Evolutionary conservation across 1,284 basidiomycete species (phyloP).

Genomic region (Tilletia caries): DNA sequence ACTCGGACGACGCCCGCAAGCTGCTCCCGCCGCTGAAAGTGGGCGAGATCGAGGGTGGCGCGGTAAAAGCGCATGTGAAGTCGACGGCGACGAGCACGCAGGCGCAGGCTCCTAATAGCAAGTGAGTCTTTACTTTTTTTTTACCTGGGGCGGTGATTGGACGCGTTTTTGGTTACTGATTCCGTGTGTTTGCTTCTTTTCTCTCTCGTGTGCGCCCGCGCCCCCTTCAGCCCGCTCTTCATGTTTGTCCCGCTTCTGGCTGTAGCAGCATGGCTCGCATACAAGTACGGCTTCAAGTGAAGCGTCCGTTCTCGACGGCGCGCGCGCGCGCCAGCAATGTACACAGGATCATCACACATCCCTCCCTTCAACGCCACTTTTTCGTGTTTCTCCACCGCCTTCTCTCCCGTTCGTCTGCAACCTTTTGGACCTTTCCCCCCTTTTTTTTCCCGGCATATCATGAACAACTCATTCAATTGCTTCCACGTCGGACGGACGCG

Average conservation of each 20-base stretch:
- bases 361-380: too few species aligned
- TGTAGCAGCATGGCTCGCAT: constrained; percentile 39
- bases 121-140: constrained; percentile 25
- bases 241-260: constrained; percentile 45
- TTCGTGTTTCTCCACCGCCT: not conserved
- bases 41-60: constrained; percentile 59
- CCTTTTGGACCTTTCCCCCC: not conserved
- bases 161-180: not conserved
- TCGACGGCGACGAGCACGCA: constrained; percentile 25
- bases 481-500: too few species aligned
- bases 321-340: too few species aligned
- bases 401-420: not conserved
- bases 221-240: constrained; percentile 37
- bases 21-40: constrained; percentile 65
- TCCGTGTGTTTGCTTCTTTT: not conserved
- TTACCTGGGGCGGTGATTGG: not conserved
- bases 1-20: constrained; percentile 95
- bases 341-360: too few species aligned
- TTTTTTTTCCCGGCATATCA: too few species aligned
- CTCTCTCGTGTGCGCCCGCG: not conserved
- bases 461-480: too few species aligned
- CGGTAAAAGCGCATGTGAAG: constrained; percentile 23
- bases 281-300: constrained; percentile 26
- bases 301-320: too few species aligned
- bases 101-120: constrained; percentile 28